Evolutionary conservation across 192 early-diverging fungal genomes (phyloP).

Genomic region (Backusella australiensis): DNA sequence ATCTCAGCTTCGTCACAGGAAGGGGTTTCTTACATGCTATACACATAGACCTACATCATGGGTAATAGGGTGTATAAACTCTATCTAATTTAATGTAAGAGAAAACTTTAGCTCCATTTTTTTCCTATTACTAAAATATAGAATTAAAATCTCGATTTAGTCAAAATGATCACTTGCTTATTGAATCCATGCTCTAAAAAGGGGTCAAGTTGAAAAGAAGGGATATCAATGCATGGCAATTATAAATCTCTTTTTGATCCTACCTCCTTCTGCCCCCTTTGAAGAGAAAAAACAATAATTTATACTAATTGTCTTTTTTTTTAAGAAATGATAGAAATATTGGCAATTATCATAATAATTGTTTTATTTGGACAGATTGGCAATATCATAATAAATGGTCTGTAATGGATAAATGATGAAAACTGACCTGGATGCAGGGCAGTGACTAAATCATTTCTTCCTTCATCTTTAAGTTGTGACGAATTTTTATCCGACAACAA

Average conservation of each 20-base stretch:
- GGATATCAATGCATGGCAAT: background rate
- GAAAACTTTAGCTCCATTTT: background rate
- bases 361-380: background rate
- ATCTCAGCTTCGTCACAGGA: background rate
- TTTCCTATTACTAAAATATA: background rate
- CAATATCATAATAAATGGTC: background rate
- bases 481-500: too few species aligned
- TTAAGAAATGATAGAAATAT: background rate
- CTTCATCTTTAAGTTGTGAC: too few species aligned
- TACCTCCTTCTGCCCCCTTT: background rate
- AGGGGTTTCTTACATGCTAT: background rate
- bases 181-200: background rate
- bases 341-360: background rate
- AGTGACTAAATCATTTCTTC: too few species aligned
- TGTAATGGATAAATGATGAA: background rate
- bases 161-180: background rate
- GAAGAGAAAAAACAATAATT: background rate
- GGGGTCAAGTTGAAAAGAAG: background rate
- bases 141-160: background rate
- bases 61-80: background rate
- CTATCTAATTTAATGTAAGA: background rate
- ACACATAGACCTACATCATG: background rate
- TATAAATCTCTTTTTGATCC: background rate
- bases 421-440: background rate
- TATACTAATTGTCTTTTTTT: background rate